A percentile compares a stretch with the other conserved stretches of the same genome.
Conservation (phyloP, 2,329 filamentous ascomycete species). For the Cladosporium sphaerospermum region DNA sequence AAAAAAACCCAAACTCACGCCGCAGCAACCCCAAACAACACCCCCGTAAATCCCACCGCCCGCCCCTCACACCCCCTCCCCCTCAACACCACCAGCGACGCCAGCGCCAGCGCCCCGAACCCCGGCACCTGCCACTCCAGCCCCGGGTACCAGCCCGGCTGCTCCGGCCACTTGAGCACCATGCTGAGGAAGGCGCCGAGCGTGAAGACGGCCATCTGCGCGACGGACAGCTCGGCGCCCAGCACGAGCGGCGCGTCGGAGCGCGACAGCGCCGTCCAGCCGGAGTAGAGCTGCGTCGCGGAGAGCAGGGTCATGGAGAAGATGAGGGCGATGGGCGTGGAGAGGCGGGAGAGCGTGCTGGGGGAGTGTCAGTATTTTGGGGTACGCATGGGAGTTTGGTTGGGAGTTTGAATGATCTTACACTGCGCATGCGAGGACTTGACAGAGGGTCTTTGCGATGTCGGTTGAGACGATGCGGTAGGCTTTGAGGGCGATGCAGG, state of each 20-base stretch:
- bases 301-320: slow-evolving; percentile 4
- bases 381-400: neutral
- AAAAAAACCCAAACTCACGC: neutral
- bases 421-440: slow-evolving; percentile 6
- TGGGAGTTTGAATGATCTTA: neutral
- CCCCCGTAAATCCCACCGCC: slow-evolving; percentile 3
- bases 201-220: neutral
- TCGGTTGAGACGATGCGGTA: slow-evolving; percentile 9
- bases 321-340: slow-evolving; percentile 4
- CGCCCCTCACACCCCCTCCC: slow-evolving; percentile 1
- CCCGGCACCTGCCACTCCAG: neutral
- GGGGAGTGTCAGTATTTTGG: neutral
- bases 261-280: slow-evolving; percentile 7
- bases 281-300: slow-evolving; percentile 7
- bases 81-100: neutral
- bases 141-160: neutral
- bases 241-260: slow-evolving; percentile 7
- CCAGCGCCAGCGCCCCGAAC: neutral
- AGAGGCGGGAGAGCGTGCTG: slow-evolving; percentile 6
- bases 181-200: slow-evolving; percentile 5
- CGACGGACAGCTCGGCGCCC: slow-evolving; percentile 2
- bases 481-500: slow-evolving; percentile 9
- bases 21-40: slow-evolving; percentile 7
- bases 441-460: slow-evolving; percentile 1
- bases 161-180: slow-evolving; percentile 3